A percentile compares a stretch with the other conserved stretches of the same genome.
Evolutionary conservation across 2,329 filamentous ascomycete species (phyloP).

Genomic region (Xylaria sp.): DNA sequence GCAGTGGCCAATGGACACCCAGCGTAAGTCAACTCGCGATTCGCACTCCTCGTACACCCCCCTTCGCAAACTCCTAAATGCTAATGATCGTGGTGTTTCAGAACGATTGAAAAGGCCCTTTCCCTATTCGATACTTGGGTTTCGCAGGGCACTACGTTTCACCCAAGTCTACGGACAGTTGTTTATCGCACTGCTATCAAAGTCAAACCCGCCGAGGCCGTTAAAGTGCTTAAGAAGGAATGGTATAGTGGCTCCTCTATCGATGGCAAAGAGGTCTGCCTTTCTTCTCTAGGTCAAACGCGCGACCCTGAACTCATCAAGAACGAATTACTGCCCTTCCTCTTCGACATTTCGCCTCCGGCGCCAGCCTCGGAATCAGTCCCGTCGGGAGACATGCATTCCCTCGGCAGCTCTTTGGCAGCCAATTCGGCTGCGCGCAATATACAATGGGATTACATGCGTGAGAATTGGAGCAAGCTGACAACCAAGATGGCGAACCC

Average conservation of each 20-base stretch:
- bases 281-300: slow-evolving; percentile 76
- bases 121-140: slow-evolving; percentile 82
- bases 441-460: slow-evolving; percentile 84
- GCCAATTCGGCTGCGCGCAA: slow-evolving; percentile 74
- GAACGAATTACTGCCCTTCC: slow-evolving; percentile 72
- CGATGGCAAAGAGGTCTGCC: slow-evolving; percentile 87
- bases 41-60: not conserved
- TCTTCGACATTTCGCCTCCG: slow-evolving; percentile 69
- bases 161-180: slow-evolving; percentile 79
- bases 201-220: slow-evolving; percentile 68
- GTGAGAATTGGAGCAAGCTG: slow-evolving; percentile 79
- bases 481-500: slow-evolving; percentile 78
- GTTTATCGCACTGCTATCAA: slow-evolving; percentile 82
- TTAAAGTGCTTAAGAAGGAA: slow-evolving; percentile 80
- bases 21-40: slow-evolving; percentile 55
- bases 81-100: slow-evolving; percentile 42
- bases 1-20: slow-evolving; percentile 80
- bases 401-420: slow-evolving; percentile 74
- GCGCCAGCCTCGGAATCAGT: slow-evolving; percentile 64
- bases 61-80: not conserved
- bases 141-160: slow-evolving; percentile 70
- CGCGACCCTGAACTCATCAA: slow-evolving; percentile 71
- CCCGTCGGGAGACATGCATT: slow-evolving; percentile 85
- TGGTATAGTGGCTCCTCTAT: slow-evolving; percentile 83
- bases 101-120: slow-evolving; percentile 73